These are phyloP conservation scores for Begonia peltatifolia DNA, from an alignment of 306 rosid genomes.

Conservation along the genomic window DNA sequence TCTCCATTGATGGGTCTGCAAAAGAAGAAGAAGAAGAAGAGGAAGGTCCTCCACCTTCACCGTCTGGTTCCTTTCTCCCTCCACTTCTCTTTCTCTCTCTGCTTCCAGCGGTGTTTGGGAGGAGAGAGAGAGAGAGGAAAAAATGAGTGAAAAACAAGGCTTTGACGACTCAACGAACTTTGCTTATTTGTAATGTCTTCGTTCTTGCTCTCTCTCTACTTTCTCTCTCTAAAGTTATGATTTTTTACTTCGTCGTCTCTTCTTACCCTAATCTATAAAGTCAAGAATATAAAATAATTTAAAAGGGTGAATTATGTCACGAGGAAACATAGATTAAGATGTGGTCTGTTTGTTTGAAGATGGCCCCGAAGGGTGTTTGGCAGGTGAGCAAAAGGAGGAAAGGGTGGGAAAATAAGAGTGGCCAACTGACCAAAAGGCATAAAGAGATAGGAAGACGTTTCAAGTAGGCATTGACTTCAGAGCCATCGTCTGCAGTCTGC, in stretches of 20 bases:
- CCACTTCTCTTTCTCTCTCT: not conserved
- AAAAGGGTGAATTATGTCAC: no score
- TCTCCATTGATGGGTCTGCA: slow-evolving; percentile 47
- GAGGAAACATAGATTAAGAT: no score
- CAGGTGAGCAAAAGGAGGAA: no score
- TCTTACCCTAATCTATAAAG: no score
- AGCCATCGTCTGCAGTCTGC: no score
- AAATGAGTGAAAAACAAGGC: slow-evolving; percentile 10
- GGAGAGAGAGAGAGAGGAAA: not conserved
- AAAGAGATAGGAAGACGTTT: no score
- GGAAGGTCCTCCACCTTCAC: not conserved
- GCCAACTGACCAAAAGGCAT: no score
- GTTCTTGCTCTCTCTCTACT: slow-evolving; percentile 1
- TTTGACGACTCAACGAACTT: not conserved
- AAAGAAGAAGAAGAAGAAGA: not conserved
- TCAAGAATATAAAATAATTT: no score
- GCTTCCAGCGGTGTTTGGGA: not conserved
- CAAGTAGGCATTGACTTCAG: no score
- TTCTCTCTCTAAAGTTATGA: not conserved
- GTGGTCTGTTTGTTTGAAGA: no score
- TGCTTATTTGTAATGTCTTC: slow-evolving; percentile 5
- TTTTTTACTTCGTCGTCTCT: not conserved
- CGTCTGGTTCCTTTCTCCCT: not conserved
- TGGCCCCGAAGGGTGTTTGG: no score
- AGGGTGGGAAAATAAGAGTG: no score